Conservation (phyloP, 352 stramenopile genomes). For the Chrysophaeum taylorii region DNA sequence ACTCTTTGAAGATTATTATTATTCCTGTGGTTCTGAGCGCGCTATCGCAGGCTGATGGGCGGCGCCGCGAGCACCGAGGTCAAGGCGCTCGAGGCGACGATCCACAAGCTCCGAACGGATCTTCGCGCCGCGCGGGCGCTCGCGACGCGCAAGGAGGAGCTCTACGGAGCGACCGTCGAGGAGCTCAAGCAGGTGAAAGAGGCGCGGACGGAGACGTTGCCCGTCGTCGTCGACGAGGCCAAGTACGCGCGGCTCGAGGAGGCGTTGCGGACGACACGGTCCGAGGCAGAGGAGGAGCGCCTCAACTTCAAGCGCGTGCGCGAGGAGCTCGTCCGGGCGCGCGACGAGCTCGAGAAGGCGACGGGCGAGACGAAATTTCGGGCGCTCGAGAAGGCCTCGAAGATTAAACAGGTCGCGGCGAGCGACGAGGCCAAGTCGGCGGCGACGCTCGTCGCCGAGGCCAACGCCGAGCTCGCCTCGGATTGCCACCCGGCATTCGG, state of each 20-base stretch:
- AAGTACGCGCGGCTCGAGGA: neutral
- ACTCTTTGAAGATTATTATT: neutral
- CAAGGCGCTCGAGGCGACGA: neutral
- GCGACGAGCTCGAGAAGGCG: neutral
- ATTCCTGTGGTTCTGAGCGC: too few relatives aligned
- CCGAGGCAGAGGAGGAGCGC: neutral
- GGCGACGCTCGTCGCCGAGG: neutral
- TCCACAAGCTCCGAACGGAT: neutral
- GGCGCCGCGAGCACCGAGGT: neutral
- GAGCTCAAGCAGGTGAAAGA: neutral
- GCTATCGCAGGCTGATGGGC: too few relatives aligned
- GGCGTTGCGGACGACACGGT: neutral
- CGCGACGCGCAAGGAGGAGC: neutral
- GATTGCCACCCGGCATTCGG: neutral
- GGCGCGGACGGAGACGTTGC: neutral
- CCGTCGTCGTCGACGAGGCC: too few relatives aligned
- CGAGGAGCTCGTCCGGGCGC: neutral
- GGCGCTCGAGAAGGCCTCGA: neutral
- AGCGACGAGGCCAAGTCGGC: neutral
- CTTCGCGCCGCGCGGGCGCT: neutral
- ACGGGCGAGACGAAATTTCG: neutral
- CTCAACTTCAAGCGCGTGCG: neutral
- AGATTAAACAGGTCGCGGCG: neutral
- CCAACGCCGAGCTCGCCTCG: neutral
- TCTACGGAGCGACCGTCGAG: neutral